These are phyloP conservation scores for Fusarium transvaalense DNA, from an alignment of 2,329 filamentous ascomycete genomes.

Conservation along the genomic window DNA sequence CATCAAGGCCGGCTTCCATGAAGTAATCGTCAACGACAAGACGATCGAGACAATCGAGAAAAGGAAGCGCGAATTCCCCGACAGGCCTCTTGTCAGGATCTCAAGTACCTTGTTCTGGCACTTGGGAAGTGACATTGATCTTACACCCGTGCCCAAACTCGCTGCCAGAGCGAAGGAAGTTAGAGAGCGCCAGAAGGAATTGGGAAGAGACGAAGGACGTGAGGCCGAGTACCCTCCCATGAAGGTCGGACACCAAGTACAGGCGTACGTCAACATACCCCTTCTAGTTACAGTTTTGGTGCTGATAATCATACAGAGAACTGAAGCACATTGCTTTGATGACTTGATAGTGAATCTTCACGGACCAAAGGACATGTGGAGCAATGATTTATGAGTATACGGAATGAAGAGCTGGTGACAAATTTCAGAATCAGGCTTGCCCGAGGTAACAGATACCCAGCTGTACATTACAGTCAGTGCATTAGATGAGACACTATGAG, in stretches of 20 bases:
- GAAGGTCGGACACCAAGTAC: constrained; percentile 71
- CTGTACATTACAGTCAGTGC: constrained; percentile 2
- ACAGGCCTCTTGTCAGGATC: constrained; percentile 67
- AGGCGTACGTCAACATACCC: constrained; percentile 59
- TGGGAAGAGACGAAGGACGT: constrained; percentile 67
- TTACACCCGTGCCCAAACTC: constrained; percentile 64
- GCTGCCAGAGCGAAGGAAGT: constrained; percentile 60
- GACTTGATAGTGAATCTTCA: constrained; percentile 50
- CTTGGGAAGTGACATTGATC: constrained; percentile 67
- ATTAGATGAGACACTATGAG: constrained; percentile 3
- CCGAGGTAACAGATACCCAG: neutral
- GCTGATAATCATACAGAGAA: constrained; percentile 55
- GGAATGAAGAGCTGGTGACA: neutral
- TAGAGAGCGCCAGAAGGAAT: constrained; percentile 60
- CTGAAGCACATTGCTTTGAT: constrained; percentile 67
- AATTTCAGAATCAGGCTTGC: neutral
- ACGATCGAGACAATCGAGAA: constrained; percentile 62
- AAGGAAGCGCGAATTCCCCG: constrained; percentile 58
- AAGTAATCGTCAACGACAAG: constrained; percentile 69
- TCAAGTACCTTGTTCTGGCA: constrained; percentile 74
- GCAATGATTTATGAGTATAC: constrained; percentile 14
- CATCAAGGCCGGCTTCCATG: constrained; percentile 72
- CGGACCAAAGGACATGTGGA: neutral
- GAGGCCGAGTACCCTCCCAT: constrained; percentile 63
- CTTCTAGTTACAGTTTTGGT: neutral